Conservation (phyloP, 306 rosid species). For the Lathyrus tuberosus region DNA sequence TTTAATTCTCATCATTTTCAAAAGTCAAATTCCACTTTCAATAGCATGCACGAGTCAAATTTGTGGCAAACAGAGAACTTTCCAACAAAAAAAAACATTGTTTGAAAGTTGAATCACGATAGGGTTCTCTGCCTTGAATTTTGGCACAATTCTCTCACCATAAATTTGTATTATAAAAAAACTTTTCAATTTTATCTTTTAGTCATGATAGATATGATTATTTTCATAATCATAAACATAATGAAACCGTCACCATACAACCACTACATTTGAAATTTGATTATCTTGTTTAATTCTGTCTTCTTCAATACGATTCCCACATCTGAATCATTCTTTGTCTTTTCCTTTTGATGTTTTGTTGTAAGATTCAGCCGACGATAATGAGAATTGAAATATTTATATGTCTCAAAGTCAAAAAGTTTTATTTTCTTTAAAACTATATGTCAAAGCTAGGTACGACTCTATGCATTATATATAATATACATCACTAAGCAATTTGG, state of each 20-base stretch:
- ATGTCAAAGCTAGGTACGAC: conserved; percentile 9
- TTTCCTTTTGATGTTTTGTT: conserved; percentile 37
- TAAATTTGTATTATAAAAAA: too few relatives aligned
- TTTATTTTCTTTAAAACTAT: not conserved
- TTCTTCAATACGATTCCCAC: conserved; percentile 40
- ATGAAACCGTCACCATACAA: conserved; percentile 47
- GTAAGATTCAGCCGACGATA: conserved; percentile 42
- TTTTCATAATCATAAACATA: conserved; percentile 43
- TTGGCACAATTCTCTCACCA: too few relatives aligned
- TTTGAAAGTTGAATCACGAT: not conserved
- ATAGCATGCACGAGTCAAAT: not conserved
- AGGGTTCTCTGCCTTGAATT: too few relatives aligned
- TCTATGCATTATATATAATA: not conserved
- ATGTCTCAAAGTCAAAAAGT: conserved; percentile 42
- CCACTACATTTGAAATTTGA: conserved; percentile 44
- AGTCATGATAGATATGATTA: conserved; percentile 45
- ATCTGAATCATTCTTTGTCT: conserved; percentile 36
- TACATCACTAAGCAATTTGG: too few relatives aligned
- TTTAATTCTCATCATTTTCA: not conserved
- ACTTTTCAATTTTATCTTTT: not conserved
- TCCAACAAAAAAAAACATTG: not conserved
- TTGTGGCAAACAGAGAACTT: conserved; percentile 20
- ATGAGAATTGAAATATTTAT: conserved; percentile 28
- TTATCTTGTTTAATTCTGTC: conserved; percentile 32
- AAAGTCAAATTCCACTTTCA: not conserved